Evolutionary conservation across 2,329 filamentous ascomycete genomes (phyloP), one percentile per base, ranked within the genome.

Genomic region (Penicillium nordicum): DNA sequence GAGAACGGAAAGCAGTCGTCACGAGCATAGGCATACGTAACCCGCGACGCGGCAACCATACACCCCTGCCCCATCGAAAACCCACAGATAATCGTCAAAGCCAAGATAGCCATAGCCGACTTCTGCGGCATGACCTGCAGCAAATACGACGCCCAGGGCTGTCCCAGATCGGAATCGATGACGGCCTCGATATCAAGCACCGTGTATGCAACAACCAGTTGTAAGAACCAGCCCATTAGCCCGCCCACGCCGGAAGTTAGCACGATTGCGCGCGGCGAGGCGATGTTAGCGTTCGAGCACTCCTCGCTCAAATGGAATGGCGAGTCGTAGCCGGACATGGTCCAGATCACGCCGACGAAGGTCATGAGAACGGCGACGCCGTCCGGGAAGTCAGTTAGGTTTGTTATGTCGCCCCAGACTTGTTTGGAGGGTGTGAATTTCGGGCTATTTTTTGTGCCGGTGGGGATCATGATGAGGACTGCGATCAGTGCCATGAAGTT

Each of bases 291-390:
- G 63, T 90, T 90, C 57, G 84, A 86, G 72, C 88, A 90, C 71
- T 91, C 88, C 67, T 91, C 88, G 4, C 84, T 82, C n/a, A 90
- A 73, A 72, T 90, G 88, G 70, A 90, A 90, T 0, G 87, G 84
- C 0, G 81, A 81, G 70, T 89, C 86, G 67, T 88, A 88, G 40
- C 86, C 85, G 6, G 79, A 79, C 80, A 86, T 86, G 5, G 85
- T 88, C 85, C 85, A 88, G 60, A 88, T 87, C 34, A 88, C 86
- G 29, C 82, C 81, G 42, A 88, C 81, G 69, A 90, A 91, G 23
- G 81, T 84, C 87, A 90, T 89, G 27, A 90, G 76, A 0, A 90
- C 79, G 0, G 85, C 82, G 21, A 90, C 76, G 18, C 88, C 88
- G 52, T 85, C 79, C 0, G 87, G 86, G 67, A 83, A 90, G 44